Evolutionary conservation across 2,329 filamentous ascomycete genomes (phyloP).

Genomic region (Triangularia setosa): DNA sequence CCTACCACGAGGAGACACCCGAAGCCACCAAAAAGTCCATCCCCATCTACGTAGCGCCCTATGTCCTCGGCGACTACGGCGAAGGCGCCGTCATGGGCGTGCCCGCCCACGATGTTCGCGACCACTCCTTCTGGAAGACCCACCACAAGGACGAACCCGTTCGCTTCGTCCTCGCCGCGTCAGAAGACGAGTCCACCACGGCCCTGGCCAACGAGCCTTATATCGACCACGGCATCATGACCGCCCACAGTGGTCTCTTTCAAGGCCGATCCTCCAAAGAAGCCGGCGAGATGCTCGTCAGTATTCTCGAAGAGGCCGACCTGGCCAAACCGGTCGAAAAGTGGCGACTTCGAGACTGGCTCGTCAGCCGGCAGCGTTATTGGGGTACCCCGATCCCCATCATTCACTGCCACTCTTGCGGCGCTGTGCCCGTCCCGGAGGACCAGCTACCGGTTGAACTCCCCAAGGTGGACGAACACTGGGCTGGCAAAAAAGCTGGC

Average conservation of each 20-base stretch:
- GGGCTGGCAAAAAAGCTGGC: conserved; percentile 64
- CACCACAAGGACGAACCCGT: conserved; percentile 61
- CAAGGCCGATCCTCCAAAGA: conserved; percentile 59
- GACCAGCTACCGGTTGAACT: conserved; percentile 73
- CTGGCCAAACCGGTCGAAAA: conserved; percentile 63
- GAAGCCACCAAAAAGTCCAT: conserved; percentile 53
- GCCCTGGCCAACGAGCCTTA: conserved; percentile 51
- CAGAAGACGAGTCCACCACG: conserved; percentile 45
- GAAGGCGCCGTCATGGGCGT: conserved; percentile 91
- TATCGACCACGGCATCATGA: conserved; percentile 64
- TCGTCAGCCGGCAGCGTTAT: conserved; percentile 87
- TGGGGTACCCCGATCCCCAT: conserved; percentile 92
- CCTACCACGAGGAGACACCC: conserved; percentile 48
- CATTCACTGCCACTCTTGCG: conserved; percentile 73
- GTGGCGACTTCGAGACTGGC: conserved; percentile 83
- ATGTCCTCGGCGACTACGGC: conserved; percentile 81
- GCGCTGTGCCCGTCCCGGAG: conserved; percentile 72
- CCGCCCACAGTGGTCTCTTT: conserved; percentile 61
- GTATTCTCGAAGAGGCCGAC: conserved; percentile 49
- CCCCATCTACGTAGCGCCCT: conserved; percentile 77
- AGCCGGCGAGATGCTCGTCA: conserved; percentile 58
- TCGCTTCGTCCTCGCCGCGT: conserved; percentile 56
- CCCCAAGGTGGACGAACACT: conserved; percentile 65
- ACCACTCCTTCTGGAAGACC: conserved; percentile 74
- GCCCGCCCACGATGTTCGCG: conserved; percentile 75